Evolutionary conservation across 192 early-diverging fungal genomes (phyloP), one percentile per base, ranked within the genome.

Genomic region (Umbelopsis isabellina): DNA sequence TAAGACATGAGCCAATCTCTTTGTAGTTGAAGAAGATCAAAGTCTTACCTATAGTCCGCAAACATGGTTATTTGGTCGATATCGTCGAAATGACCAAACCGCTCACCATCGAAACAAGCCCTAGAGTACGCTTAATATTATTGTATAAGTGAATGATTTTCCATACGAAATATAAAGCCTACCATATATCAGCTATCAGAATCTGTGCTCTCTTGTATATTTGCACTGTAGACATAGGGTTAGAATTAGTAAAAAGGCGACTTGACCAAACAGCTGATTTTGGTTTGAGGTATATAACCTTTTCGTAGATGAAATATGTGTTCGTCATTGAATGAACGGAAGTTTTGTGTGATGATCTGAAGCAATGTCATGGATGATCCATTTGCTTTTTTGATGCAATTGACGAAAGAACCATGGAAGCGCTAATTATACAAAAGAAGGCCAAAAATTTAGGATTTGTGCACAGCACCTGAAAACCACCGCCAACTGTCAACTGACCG

Each of bases 21-120:
- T 4, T 11, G 11, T 3, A 3, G 16, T 68, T 18, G 1, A 64
- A 41, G 37, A 4, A 41, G 37, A 9, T 4, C 37, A 41, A 41
- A 9, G 37, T 6, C 30, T 76, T 64, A 75, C 73, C 93, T 81
- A 74, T 94, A 95, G 73, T 95, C 94, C 4, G 94, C 94, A 90
- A 95, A 95, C 91, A 95, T 95, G 13, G 94, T 95, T 35, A 95
- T 85, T 13, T 79, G 49, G 69, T 92, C 88, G 78, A 95, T 93
- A 69, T 93, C 91, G 25, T 81, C 50, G 72, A 95, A 94, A 8
- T 70, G 22, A 1, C 94, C 91, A 37, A 72, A 68, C 0, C 76
- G 73, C 53, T 77, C 27, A 44, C 90, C 91, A 74, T 94, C 91
- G 72, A 94, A 95, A 72, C 92, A 93, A 18, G 91, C 92, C 94